Percentiles rank a stretch among this genome's conserved stretches.
Evolutionary conservation across 1,139 yeast genomes (phyloP).

Genomic region (Zygotorulaspora mrakii): DNA sequence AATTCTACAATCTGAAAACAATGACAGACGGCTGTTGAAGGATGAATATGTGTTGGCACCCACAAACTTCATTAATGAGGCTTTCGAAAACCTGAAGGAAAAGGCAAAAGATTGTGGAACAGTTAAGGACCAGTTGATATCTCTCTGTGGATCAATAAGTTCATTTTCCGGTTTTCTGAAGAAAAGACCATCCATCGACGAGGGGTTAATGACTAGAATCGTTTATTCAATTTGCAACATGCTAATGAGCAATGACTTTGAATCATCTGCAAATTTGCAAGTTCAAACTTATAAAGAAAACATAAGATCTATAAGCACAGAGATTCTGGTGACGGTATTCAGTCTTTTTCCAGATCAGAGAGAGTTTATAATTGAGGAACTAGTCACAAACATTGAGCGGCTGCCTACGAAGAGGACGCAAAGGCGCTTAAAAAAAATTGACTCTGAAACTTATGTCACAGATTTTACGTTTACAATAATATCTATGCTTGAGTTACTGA

Average conservation of each 20-base stretch:
- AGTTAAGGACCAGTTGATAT: slow-evolving; percentile 10
- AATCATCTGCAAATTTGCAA: slow-evolving; percentile 12
- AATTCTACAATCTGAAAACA: slow-evolving; percentile 41
- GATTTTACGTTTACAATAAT: slow-evolving; percentile 32
- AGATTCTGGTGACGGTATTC: slow-evolving; percentile 46
- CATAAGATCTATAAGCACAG: slow-evolving; percentile 38
- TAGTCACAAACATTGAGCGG: slow-evolving; percentile 49
- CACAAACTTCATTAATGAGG: slow-evolving; percentile 40
- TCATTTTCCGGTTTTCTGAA: slow-evolving; percentile 27
- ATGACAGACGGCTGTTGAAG: slow-evolving; percentile 44
- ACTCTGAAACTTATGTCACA: slow-evolving; percentile 20
- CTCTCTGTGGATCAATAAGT: slow-evolving; percentile 19
- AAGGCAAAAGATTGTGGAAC: slow-evolving; percentile 14
- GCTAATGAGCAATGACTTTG: slow-evolving; percentile 26
- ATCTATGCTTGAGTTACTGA: slow-evolving; percentile 26
- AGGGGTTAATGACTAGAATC: slow-evolving; percentile 28
- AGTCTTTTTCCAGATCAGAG: slow-evolving; percentile 49
- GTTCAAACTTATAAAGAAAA: slow-evolving; percentile 24
- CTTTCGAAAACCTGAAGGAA: slow-evolving; percentile 40
- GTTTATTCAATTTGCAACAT: slow-evolving; percentile 33
- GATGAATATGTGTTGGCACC: slow-evolving; percentile 45
- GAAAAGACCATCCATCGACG: slow-evolving; percentile 30
- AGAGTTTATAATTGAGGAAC: slow-evolving; percentile 55
- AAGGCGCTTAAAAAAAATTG: slow-evolving; percentile 25
- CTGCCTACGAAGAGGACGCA: slow-evolving; percentile 44